Conservation (phyloP, 202 grass and related monocot genomes). For the Elaeis oleifera region DNA sequence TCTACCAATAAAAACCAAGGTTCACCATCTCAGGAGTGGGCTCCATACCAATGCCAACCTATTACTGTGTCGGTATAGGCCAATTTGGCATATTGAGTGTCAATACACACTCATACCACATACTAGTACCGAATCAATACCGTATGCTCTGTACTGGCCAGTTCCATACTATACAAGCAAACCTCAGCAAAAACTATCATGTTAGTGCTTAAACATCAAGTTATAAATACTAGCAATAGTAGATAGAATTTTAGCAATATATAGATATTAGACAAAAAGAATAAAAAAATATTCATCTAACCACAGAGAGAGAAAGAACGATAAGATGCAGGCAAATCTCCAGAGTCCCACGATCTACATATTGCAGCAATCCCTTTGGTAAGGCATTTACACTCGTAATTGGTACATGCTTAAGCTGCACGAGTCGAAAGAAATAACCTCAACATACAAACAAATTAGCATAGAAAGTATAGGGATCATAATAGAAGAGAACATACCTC, state of each 20-base stretch:
- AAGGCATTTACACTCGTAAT: constrained; percentile 38
- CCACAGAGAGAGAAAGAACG: constrained; percentile 81
- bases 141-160: no score
- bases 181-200: no score
- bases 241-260: neutral
- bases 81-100: no score
- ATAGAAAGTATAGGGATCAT: no score
- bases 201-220: neutral
- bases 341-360: constrained; percentile 78
- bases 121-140: no score
- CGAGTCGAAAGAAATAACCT: constrained; percentile 14
- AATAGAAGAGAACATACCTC: constrained; percentile 31
- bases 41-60: no score
- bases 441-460: neutral
- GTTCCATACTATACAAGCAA: no score
- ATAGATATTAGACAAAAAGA: constrained; percentile 8
- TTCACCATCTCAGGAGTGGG: no score
- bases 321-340: constrained; percentile 88
- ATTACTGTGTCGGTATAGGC: no score
- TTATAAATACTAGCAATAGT: neutral
- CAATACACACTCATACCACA: no score
- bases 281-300: constrained; percentile 23
- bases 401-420: constrained; percentile 77
- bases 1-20: no score
- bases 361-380: constrained; percentile 72